Evolutionary conservation across 768 basidiomycete genomes (phyloP).

Genomic region (Leccinum subgranulosum): DNA sequence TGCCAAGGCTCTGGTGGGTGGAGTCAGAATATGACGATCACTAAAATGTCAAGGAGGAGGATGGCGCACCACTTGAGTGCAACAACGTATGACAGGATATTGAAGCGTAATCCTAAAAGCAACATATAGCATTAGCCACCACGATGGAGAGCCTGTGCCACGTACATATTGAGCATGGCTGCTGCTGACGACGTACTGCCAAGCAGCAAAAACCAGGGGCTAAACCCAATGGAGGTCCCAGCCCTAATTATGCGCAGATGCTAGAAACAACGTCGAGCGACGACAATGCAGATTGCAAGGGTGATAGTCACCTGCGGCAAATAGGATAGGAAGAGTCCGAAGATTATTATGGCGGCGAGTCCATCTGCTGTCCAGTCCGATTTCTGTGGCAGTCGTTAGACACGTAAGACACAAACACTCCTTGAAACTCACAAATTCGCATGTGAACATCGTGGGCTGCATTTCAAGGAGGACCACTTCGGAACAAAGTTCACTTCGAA

Average conservation of each 20-base stretch:
- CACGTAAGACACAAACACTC: not conserved
- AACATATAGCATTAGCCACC: not conserved
- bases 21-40: not conserved
- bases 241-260: constrained; percentile 77
- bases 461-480: not conserved
- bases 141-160: not conserved
- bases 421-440: constrained; percentile 18
- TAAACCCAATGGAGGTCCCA: constrained; percentile 84
- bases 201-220: constrained; percentile 86
- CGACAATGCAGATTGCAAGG: not conserved
- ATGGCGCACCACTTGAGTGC: constrained; percentile 63
- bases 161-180: constrained; percentile 81
- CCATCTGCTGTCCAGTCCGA: constrained; percentile 67
- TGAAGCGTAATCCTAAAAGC: constrained; percentile 73
- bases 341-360: constrained; percentile 62
- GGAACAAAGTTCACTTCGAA: not conserved
- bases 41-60: not conserved
- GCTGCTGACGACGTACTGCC: constrained; percentile 84
- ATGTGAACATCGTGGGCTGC: constrained; percentile 4
- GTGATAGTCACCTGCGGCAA: constrained; percentile 61
- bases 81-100: constrained; percentile 80
- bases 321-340: constrained; percentile 81
- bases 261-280: constrained; percentile 33
- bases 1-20: constrained; percentile 52
- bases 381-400: constrained; percentile 39